Percentiles rank a stretch among this genome's conserved stretches.
Evolutionary conservation across 345 rosid genomes (phyloP).

Genomic region (Hypericum perforatum): DNA sequence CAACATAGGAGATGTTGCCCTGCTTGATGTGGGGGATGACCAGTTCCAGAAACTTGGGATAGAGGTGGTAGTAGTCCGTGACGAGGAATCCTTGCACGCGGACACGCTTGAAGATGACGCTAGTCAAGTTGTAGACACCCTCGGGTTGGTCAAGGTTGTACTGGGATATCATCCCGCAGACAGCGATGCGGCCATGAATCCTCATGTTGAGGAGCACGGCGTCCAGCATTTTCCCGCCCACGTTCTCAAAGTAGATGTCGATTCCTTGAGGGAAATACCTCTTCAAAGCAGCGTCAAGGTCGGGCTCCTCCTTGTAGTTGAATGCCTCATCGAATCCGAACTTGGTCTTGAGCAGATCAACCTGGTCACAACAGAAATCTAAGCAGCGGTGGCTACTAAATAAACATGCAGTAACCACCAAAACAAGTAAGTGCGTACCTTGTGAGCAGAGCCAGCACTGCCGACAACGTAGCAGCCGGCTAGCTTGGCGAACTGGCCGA

Average conservation of each 20-base stretch:
- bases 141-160: conserved; percentile 3
- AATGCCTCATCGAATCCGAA: no score
- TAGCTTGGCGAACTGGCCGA: conserved; percentile 49
- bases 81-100: conserved; percentile 2
- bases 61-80: neutral
- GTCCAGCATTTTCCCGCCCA: conserved; percentile 15
- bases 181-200: conserved; percentile 6
- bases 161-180: conserved; percentile 13
- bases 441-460: conserved; percentile 39
- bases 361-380: neutral
- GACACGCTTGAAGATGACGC: neutral
- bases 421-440: conserved; percentile 11
- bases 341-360: no score
- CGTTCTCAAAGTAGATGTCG: conserved; percentile 11
- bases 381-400: neutral
- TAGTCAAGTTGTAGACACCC: conserved; percentile 7
- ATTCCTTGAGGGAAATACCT: conserved; percentile 9
- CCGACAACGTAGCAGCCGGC: conserved; percentile 48
- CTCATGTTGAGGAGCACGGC: conserved; percentile 13
- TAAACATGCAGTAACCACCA: no score
- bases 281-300: no score
- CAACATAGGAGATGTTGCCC: conserved; percentile 6
- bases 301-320: no score
- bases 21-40: conserved; percentile 8
- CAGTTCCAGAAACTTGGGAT: conserved; percentile 11